Evolutionary conservation across 805 yeast species (phyloP).

Genomic region (Barnettozyma vustinii): DNA sequence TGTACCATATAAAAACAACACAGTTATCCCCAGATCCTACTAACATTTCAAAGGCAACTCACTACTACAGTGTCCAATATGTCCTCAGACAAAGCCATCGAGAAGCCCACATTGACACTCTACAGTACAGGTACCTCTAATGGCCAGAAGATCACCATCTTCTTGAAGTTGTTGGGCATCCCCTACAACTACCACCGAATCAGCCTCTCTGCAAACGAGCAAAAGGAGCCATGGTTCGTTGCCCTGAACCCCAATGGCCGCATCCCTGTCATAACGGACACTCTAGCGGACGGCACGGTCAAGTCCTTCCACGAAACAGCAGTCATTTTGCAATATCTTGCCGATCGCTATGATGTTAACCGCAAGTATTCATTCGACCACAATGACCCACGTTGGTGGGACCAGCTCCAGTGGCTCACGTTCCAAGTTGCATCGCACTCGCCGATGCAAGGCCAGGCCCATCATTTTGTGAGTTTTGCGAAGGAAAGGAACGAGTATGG

Average conservation of each 20-base stretch:
- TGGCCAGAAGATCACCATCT: slow-evolving; percentile 33
- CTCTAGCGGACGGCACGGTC: slow-evolving; percentile 30
- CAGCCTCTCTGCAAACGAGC: slow-evolving; percentile 38
- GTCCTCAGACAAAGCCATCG: background rate
- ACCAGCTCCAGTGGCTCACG: slow-evolving; percentile 43
- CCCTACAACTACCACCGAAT: slow-evolving; percentile 30
- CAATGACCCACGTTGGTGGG: slow-evolving; percentile 40
- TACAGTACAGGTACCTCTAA: slow-evolving; percentile 36
- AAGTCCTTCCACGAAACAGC: slow-evolving; percentile 49
- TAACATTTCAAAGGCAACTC: too few relatives aligned
- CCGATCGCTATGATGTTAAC: slow-evolving; percentile 52
- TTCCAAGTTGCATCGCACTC: slow-evolving; percentile 54
- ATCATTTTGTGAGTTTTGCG: slow-evolving; percentile 39
- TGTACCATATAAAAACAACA: too few relatives aligned
- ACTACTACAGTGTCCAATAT: background rate
- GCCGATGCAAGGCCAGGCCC: slow-evolving; percentile 49
- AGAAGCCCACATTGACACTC: slow-evolving; percentile 13
- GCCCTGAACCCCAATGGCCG: slow-evolving; percentile 55
- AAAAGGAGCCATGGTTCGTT: slow-evolving; percentile 50
- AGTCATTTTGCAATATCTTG: slow-evolving; percentile 51
- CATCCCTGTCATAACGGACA: slow-evolving; percentile 45
- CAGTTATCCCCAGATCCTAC: too few relatives aligned
- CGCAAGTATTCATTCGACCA: slow-evolving; percentile 31
- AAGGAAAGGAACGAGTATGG: slow-evolving; percentile 46
- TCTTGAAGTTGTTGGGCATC: slow-evolving; percentile 28